Base-by-base conservation (phyloP, 305 asterid genomes). In the Fraxinus xanthoxyloides region DNA sequence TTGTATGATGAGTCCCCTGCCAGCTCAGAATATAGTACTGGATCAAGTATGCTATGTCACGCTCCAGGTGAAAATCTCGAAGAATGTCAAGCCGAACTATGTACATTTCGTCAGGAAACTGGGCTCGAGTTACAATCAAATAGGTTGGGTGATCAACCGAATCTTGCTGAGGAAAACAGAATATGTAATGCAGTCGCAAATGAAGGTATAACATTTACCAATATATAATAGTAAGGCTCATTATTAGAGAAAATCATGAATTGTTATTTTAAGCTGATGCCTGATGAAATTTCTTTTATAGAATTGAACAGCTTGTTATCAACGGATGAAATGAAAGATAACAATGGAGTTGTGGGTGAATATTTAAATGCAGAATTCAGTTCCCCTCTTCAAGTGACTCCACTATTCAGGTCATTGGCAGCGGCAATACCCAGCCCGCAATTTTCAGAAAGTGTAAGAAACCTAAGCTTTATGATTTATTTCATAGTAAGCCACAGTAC, bases 391-490 rank as follows among this genome's bases (percentile, higher is more conserved):
- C 97, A 92, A 40, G 93, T 93, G 84, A 95, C 97, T 83, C 99
- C 98, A 24, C 77, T 93, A 82, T 97, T 97, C 91, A 91, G 94
- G 88, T 87, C 98, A 84, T 85, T 93, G 85, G 99, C 99, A 80
- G 98, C 96, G 63, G 89, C 97, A 70, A 93, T 95, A 85, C 98
- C 99, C 73, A 97, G 95, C 83, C 99, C 99, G 78, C 86, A 92
- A 87, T 97, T 97, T 87, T 95, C 98, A 13, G 99, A 95, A 93
- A 97, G 99, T 77, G 99, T 95, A 92, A 92, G 99, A 86, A 61
- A 54, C 76, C 79, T 70, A 80, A 81, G 48, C 78, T 86, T 79
- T 51, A 69, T 46, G 5, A n/a, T 81, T 81, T 70, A 65, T 75
- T 75, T 79, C 61, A 31, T 28, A 31, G 21, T 63, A 17, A 19